phyloP scores from a whole-genome alignment of 176 grass and related monocot species.

The Triticum timopheevii region DNA sequence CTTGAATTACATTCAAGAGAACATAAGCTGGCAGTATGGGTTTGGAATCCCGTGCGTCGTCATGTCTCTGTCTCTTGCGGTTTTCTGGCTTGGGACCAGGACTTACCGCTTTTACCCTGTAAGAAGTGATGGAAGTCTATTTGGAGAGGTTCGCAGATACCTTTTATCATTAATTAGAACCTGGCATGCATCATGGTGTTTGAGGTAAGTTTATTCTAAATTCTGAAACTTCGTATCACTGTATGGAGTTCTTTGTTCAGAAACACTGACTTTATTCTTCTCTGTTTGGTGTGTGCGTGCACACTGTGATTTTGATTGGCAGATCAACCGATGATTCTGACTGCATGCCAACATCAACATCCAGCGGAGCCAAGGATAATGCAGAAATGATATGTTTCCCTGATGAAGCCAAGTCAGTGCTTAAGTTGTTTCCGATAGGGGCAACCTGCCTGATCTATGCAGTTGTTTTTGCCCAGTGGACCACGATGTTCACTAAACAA shows the following conservation, averaged over 20 bases:
- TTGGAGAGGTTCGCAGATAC: slow-evolving; percentile 27
- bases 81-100: slow-evolving; percentile 45
- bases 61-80: slow-evolving; percentile 41
- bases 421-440: slow-evolving; percentile 55
- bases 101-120: slow-evolving; percentile 45
- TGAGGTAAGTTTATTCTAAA: not conserved
- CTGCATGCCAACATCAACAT: not conserved
- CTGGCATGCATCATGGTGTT: slow-evolving; percentile 7
- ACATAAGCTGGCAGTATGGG: slow-evolving; percentile 44
- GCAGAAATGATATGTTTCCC: slow-evolving; percentile 25
- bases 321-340: slow-evolving; percentile 32
- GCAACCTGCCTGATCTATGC: slow-evolving; percentile 56
- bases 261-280: slow-evolving; percentile 4
- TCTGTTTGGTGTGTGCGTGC: not conserved
- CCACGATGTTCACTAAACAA: slow-evolving; percentile 80
- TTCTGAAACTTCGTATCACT: not conserved
- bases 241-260: not conserved
- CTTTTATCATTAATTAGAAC: not conserved
- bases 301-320: not conserved
- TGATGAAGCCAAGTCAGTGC: slow-evolving; percentile 27
- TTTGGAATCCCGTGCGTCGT: slow-evolving; percentile 53
- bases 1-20: slow-evolving; percentile 55
- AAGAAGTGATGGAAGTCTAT: not conserved
- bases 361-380: slow-evolving; percentile 15
- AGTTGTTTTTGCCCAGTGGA: slow-evolving; percentile 50